Conservation (phyloP, 768 basidiomycete species). For the Tylopilus cervinicoccineus region DNA sequence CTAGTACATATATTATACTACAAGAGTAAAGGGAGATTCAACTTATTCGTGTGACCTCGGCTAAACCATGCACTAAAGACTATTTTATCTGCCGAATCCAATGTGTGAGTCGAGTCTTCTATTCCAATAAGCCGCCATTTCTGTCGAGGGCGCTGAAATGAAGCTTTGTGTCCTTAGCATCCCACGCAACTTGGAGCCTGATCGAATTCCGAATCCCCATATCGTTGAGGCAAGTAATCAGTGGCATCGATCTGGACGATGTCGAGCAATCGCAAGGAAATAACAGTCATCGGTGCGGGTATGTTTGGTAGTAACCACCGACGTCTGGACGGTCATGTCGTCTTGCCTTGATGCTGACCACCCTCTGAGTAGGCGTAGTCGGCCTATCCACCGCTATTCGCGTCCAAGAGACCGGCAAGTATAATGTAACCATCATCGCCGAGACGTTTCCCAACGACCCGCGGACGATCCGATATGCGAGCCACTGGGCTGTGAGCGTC, state of each 20-base stretch:
- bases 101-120: too few relatives aligned
- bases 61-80: too few relatives aligned
- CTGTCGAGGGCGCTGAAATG: too few relatives aligned
- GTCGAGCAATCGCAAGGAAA: slow-evolving; percentile 19
- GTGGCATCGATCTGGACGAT: slow-evolving; percentile 3
- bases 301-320: slow-evolving; percentile 1
- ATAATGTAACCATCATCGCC: slow-evolving; percentile 66
- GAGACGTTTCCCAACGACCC: slow-evolving; percentile 70
- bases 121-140: too few relatives aligned
- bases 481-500: slow-evolving; percentile 71
- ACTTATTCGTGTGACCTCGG: too few relatives aligned
- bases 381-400: slow-evolving; percentile 74
- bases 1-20: too few relatives aligned
- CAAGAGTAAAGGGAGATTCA: too few relatives aligned
- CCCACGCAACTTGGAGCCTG: too few relatives aligned
- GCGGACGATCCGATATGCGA: slow-evolving; percentile 72
- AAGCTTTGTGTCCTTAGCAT: too few relatives aligned
- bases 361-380: slow-evolving; percentile 53
- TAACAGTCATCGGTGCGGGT: slow-evolving; percentile 43
- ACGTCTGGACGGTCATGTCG: not conserved
- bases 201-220: too few relatives aligned
- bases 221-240: too few relatives aligned
- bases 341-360: not conserved
- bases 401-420: slow-evolving; percentile 55
- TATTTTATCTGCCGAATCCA: too few relatives aligned